phyloP scores from a whole-genome alignment of 768 basidiomycete species.

The Lentinula sp. region DNA sequence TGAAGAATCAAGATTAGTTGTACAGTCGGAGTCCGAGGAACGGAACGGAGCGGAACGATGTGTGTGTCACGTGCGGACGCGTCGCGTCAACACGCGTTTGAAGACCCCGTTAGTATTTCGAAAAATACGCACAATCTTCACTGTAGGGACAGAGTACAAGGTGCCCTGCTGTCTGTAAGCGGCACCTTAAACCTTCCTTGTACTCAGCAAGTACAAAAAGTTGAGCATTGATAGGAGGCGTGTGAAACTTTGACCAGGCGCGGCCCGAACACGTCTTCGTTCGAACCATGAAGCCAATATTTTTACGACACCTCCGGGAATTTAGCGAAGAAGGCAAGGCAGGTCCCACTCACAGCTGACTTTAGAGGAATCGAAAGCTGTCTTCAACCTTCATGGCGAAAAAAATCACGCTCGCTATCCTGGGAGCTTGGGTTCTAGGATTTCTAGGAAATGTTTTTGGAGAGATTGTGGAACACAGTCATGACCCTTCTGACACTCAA shows the following conservation, averaged over 20 bases:
- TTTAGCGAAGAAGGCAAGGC: neutral
- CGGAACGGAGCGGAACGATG: no score
- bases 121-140: no score
- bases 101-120: no score
- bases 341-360: neutral
- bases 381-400: neutral
- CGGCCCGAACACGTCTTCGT: neutral
- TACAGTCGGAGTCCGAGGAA: no score
- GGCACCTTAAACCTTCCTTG: no score
- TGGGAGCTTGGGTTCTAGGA: neutral
- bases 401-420: neutral
- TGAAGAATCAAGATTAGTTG: no score
- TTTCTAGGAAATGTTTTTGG: neutral
- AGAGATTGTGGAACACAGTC: neutral
- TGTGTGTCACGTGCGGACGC: no score
- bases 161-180: no score
- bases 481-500: neutral
- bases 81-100: no score
- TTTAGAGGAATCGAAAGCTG: neutral
- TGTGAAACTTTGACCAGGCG: neutral
- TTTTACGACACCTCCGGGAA: neutral
- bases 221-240: neutral
- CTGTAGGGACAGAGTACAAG: no score
- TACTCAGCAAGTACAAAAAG: no score
- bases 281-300: neutral